phyloP scores from a whole-genome alignment of 2,329 filamentous ascomycete species.

The Alternaria atra region DNA sequence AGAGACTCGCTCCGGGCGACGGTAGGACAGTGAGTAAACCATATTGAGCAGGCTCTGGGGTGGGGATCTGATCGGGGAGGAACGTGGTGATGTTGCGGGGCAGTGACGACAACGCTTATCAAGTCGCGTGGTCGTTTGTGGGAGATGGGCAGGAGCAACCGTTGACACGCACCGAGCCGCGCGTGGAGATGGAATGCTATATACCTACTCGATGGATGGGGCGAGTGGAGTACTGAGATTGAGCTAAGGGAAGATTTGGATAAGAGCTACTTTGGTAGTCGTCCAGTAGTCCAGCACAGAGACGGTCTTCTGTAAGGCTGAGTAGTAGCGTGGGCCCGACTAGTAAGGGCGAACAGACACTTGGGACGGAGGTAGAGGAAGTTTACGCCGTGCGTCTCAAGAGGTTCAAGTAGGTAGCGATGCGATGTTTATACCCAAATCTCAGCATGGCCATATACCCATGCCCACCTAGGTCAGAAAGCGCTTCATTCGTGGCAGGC shows the following conservation, averaged over 20 bases:
- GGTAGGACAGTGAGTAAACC: conserved; percentile 60
- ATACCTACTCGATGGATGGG: neutral
- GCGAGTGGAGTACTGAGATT: neutral
- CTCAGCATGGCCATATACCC: conserved; percentile 2
- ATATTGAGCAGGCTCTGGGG: conserved; percentile 40
- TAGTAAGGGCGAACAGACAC: neutral
- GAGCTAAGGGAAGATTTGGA: neutral
- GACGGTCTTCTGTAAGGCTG: neutral
- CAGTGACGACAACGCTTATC: conserved; percentile 12
- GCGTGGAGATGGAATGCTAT: conserved; percentile 14
- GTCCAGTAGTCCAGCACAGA: neutral
- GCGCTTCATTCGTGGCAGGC: conserved; percentile 10
- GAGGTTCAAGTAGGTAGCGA: neutral
- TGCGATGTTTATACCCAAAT: neutral
- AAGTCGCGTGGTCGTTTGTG: conserved; percentile 11
- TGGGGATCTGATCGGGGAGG: conserved; percentile 8
- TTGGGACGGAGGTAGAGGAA: neutral
- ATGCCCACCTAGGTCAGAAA: neutral
- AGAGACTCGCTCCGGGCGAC: conserved; percentile 53
- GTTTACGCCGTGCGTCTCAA: neutral
- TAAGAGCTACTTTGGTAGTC: conserved; percentile 2
- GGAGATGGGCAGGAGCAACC: conserved; percentile 13
- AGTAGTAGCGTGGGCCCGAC: neutral
- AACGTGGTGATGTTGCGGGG: conserved; percentile 5
- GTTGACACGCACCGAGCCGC: conserved; percentile 1